Base-by-base conservation (phyloP, 2,329 filamentous ascomycete species). In the Aaosphaeria pasadenensis region DNA sequence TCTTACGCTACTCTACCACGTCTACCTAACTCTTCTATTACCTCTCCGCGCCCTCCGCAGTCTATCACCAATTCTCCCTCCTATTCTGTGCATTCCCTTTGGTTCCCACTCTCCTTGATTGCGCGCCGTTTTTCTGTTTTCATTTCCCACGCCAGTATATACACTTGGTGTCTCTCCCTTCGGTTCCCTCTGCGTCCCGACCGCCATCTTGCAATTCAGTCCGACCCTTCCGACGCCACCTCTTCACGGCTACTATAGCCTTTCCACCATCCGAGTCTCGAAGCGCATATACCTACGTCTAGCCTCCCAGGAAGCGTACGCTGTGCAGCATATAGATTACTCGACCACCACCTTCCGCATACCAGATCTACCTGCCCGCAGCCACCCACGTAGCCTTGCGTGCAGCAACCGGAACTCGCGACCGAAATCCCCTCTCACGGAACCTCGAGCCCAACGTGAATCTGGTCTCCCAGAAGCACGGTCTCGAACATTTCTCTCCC, bases 321-420 rank as follows among this genome's bases (percentile, higher is more conserved):
- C 4, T 36, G 33, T n/a, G 33, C 33, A 36, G 33, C 33, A 36
- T 9, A 36, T 36, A 36, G n/a, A 36, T 36, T 36, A n/a, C 9
- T n/a, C 7, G 7, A 36, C 33, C 33, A 9, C 33, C 33, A 9
- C 7, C 9, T 24, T 24, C 17, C 3, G 17, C 17, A 24, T 24
- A 24, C 17, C 17, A 24, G 17, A 24, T 24, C 17, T 24, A 24
- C 17, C 17, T 13, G n/a, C 9, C 33, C 9, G 33, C 33, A 40
- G 11, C 17, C 39, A 11, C 17, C 11, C 11, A 40, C 24, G 9
- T 24, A 7, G 35, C 30, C 42, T 41, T 33, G 32, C 43, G 7
- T 49, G 30, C 49, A 36, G 13, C 49, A 31, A 46, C 44, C 33
- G 48, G 44, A 50, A 44, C 36, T 33, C 13, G 33, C 43, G 29